Evolutionary conservation across 805 yeast species (phyloP).

Genomic region (Candida germanica): DNA sequence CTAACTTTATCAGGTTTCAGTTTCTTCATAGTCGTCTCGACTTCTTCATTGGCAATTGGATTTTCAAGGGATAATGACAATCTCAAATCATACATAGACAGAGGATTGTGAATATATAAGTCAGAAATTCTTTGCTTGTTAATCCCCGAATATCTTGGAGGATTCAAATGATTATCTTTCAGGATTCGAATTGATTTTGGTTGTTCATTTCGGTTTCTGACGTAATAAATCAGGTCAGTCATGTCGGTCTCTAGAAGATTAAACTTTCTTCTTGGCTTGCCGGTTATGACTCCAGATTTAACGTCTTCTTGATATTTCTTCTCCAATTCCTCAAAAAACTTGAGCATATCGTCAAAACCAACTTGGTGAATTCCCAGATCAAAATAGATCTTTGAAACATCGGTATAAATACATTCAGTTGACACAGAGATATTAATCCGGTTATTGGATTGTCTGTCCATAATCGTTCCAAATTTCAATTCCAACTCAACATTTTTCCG

Average conservation of each 20-base stretch:
- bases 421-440: slow-evolving; percentile 64
- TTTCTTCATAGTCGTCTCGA: slow-evolving; percentile 48
- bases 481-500: slow-evolving; percentile 64
- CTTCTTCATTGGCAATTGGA: slow-evolving; percentile 60
- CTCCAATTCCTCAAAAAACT: slow-evolving; percentile 54
- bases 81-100: slow-evolving; percentile 72
- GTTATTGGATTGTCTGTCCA: slow-evolving; percentile 59
- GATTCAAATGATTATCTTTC: slow-evolving; percentile 53
- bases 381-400: slow-evolving; percentile 53
- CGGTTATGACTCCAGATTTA: slow-evolving; percentile 15
- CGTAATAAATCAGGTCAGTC: slow-evolving; percentile 61
- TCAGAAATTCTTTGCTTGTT: slow-evolving; percentile 74
- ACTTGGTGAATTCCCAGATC: slow-evolving; percentile 64
- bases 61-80: slow-evolving; percentile 74
- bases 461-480: slow-evolving; percentile 68
- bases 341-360: slow-evolving; percentile 55
- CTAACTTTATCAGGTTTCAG: slow-evolving; percentile 56
- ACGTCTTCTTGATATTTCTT: slow-evolving; percentile 44
- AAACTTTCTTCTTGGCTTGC: slow-evolving; percentile 48
- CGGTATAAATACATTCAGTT: slow-evolving; percentile 63
- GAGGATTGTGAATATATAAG: slow-evolving; percentile 69
- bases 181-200: slow-evolving; percentile 66
- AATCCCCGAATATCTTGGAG: slow-evolving; percentile 69
- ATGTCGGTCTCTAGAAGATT: slow-evolving; percentile 59
- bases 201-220: slow-evolving; percentile 59